Percentiles rank a stretch among this genome's conserved stretches.
These are phyloP conservation scores for Cercospora sp. DNA, from an alignment of 2,329 filamentous ascomycete species.

Conservation along the genomic window DNA sequence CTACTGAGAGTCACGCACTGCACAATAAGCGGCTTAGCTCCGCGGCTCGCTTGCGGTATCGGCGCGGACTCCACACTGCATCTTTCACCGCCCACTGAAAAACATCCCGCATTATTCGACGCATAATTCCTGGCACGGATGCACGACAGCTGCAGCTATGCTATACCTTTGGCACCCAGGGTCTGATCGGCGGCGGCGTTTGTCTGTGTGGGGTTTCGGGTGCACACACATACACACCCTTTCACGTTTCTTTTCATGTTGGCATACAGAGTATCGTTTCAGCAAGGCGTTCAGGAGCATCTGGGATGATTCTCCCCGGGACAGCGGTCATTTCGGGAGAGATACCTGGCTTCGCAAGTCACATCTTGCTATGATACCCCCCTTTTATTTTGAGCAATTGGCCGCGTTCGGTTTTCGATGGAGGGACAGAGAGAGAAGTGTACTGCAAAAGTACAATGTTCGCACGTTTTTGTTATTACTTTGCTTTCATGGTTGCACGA, in stretches of 20 bases:
- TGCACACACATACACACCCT: neutral
- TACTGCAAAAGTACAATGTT: neutral
- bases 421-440: neutral
- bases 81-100: conserved; percentile 21
- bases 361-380: conserved; percentile 29
- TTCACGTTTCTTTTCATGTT: conserved; percentile 18
- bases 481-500: conserved; percentile 1
- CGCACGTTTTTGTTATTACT: neutral
- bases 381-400: conserved; percentile 13
- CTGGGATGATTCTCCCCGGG: conserved; percentile 34
- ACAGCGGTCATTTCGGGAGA: conserved; percentile 25
- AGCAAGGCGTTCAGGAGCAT: conserved; percentile 35
- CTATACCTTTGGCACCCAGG: neutral
- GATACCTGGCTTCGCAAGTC: conserved; percentile 34
- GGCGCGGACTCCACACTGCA: neutral
- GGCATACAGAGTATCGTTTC: conserved; percentile 27
- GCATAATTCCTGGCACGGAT: conserved; percentile 6
- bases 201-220: neutral
- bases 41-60: conserved; percentile 22
- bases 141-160: conserved; percentile 18
- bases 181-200: conserved; percentile 3
- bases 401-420: neutral
- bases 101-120: conserved; percentile 7
- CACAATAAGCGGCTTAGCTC: conserved; percentile 10
- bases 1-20: conserved; percentile 26